These are phyloP conservation scores for Malus orientalis DNA, from an alignment of 306 rosid genomes.

Conservation along the genomic window DNA sequence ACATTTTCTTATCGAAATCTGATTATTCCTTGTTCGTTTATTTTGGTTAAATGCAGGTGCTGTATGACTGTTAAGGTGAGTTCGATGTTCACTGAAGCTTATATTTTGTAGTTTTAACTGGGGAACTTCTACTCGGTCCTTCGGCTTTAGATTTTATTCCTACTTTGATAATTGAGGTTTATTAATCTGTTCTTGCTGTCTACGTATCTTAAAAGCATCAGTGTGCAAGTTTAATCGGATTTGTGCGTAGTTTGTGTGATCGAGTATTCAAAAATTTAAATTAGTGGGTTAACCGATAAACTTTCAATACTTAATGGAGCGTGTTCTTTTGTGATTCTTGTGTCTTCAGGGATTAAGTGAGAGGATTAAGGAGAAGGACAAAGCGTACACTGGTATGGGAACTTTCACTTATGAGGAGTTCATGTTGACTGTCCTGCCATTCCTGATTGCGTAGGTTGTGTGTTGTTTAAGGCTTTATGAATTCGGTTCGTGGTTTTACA, in stretches of 20 bases:
- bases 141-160: background rate
- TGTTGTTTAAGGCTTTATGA: background rate
- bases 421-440: slow-evolving; percentile 94
- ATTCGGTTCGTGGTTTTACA: background rate
- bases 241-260: background rate
- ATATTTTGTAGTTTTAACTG: background rate
- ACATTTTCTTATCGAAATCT: background rate
- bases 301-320: too few species aligned
- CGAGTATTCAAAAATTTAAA: background rate
- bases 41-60: slow-evolving; percentile 66
- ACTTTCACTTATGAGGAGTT: slow-evolving; percentile 80
- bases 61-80: slow-evolving; percentile 95
- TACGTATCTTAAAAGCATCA: background rate
- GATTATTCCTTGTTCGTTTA: background rate
- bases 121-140: background rate
- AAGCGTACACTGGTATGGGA: slow-evolving; percentile 55
- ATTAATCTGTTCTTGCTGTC: background rate
- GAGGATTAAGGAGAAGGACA: slow-evolving; percentile 91
- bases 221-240: background rate
- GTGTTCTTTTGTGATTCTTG: background rate
- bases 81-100: background rate
- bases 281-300: too few species aligned
- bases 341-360: slow-evolving; percentile 77
- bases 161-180: background rate
- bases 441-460: slow-evolving; percentile 55